Conservation (phyloP, 352 stramenopile genomes). For the Phytophthora cactorum region DNA sequence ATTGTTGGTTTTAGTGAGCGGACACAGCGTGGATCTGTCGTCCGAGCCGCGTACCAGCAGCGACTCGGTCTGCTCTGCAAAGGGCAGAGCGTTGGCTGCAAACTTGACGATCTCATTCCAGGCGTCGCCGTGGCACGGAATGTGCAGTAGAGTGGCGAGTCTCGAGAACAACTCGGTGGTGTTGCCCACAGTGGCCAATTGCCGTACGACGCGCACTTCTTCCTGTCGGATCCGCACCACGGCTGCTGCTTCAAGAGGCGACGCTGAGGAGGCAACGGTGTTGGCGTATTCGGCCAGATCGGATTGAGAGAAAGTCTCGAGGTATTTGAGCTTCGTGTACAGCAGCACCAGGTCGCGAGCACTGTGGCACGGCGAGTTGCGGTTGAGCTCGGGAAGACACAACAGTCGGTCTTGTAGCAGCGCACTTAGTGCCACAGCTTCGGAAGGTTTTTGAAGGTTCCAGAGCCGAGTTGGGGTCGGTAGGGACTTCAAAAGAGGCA, state of each 20-base stretch:
- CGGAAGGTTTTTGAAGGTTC: conserved; percentile 51
- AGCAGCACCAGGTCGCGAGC: conserved; percentile 79
- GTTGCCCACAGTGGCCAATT: conserved; percentile 64
- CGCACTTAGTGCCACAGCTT: conserved; percentile 70
- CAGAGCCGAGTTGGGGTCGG: conserved; percentile 18
- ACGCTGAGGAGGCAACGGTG: not conserved
- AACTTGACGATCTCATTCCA: conserved; percentile 87
- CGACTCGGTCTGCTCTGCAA: conserved; percentile 86
- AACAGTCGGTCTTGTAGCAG: conserved; percentile 77
- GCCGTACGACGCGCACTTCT: conserved; percentile 71
- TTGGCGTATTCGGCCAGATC: conserved; percentile 70
- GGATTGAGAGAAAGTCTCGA: conserved; percentile 70
- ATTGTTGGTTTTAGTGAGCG: conserved; percentile 87
- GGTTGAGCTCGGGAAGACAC: conserved; percentile 78
- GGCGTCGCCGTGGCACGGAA: conserved; percentile 70
- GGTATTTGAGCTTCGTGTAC: conserved; percentile 87
- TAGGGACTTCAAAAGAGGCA: conserved; percentile 51
- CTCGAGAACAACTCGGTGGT: conserved; percentile 70
- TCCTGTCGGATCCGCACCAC: conserved; percentile 34
- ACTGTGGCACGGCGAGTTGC: conserved; percentile 82
- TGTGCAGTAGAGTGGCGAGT: conserved; percentile 68
- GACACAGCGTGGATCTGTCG: conserved; percentile 80
- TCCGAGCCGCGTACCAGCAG: conserved; percentile 86
- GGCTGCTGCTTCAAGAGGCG: conserved; percentile 4
- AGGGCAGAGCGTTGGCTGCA: conserved; percentile 73